These are phyloP conservation scores for Santalum album DNA, from an alignment of 164 flowering plant genomes.

Conservation along the genomic window DNA sequence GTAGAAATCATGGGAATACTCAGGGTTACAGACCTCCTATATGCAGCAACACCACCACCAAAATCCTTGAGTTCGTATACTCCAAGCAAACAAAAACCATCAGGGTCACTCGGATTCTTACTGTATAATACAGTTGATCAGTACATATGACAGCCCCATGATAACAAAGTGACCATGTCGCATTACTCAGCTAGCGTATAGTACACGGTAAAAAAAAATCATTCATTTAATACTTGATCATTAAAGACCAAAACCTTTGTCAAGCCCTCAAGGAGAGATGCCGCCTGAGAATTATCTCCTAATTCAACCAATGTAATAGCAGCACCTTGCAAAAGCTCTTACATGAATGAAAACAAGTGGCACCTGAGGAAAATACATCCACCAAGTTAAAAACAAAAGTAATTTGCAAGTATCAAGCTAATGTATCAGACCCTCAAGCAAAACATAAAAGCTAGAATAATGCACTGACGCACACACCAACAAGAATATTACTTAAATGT, in stretches of 20 bases:
- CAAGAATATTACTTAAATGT: no score
- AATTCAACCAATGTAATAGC: slow-evolving; percentile 74
- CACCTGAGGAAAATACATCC: not conserved
- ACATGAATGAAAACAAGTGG: not conserved
- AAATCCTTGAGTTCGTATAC: slow-evolving; percentile 81
- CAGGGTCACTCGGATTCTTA: slow-evolving; percentile 65
- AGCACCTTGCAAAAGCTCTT: slow-evolving; percentile 50
- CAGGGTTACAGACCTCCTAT: slow-evolving; percentile 53
- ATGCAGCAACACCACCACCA: slow-evolving; percentile 76
- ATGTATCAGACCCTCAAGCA: no score
- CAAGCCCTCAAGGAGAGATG: slow-evolving; percentile 59
- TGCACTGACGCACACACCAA: no score
- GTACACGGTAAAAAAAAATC: no score
- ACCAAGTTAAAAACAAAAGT: no score
- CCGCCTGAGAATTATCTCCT: slow-evolving; percentile 63
- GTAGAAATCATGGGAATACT: slow-evolving; percentile 12
- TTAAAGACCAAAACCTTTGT: slow-evolving; percentile 36
- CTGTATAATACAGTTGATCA: slow-evolving; percentile 24
- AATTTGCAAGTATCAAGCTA: no score
- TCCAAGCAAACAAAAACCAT: slow-evolving; percentile 81
- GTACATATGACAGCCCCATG: not conserved
- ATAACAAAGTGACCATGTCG: not conserved
- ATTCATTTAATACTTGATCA: no score
- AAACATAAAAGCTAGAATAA: no score
- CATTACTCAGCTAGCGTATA: no score